Conservation (phyloP, 108 stramenopile species). For the Pelagomonas calceolata region DNA sequence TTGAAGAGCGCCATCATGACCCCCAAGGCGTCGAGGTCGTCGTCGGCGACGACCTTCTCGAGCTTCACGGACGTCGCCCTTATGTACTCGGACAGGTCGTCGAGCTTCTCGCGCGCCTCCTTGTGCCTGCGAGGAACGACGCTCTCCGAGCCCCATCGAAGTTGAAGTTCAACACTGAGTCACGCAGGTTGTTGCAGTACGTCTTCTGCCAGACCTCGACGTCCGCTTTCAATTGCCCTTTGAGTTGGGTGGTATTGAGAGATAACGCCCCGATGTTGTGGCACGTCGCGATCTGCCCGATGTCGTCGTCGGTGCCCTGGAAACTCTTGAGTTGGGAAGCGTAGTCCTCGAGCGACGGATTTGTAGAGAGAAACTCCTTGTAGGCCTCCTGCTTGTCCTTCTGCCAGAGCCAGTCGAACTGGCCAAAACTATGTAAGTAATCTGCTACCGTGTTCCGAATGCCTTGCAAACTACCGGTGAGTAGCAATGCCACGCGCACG, state of each 20-base stretch:
- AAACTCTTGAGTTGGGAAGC: conserved; percentile 56
- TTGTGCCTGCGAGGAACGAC: too few species aligned
- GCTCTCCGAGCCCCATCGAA: too few species aligned
- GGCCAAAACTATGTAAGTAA: conserved; percentile 52
- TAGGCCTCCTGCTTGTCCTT: conserved; percentile 71
- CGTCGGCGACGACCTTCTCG: conserved; percentile 12
- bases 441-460: conserved; percentile 71
- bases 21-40: conserved; percentile 63
- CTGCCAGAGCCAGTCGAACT: conserved; percentile 77
- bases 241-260: conserved; percentile 62
- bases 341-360: conserved; percentile 61
- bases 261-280: conserved; percentile 79
- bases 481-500: conserved; percentile 68
- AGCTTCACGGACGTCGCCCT: conserved; percentile 49
- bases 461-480: conserved; percentile 75
- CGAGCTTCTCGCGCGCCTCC: conserved; percentile 41
- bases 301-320: conserved; percentile 46
- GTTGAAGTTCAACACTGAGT: too few species aligned
- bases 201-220: conserved; percentile 60
- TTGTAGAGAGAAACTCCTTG: conserved; percentile 49
- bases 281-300: conserved; percentile 52
- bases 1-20: conserved; percentile 67
- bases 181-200: conserved; percentile 47
- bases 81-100: conserved; percentile 66
- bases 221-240: conserved; percentile 57